Percentiles rank a stretch among this genome's conserved stretches.
phyloP scores from a whole-genome alignment of 345 rosid genomes.

The Euphorbia tirucalli region DNA sequence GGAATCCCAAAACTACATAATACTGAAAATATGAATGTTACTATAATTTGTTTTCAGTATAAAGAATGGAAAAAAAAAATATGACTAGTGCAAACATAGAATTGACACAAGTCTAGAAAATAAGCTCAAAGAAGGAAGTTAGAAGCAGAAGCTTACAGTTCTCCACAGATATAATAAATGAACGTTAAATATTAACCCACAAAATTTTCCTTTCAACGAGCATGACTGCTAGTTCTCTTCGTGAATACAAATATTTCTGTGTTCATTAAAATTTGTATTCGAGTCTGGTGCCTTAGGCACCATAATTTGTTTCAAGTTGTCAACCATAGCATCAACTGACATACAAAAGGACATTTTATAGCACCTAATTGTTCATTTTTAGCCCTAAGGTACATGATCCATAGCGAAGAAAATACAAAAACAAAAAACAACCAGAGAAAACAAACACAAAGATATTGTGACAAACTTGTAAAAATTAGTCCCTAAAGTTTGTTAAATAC shows the following conservation, averaged over 20 bases:
- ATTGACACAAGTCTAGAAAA: neutral
- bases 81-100: neutral
- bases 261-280: neutral
- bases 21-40: neutral
- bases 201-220: neutral
- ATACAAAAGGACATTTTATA: too few relatives aligned
- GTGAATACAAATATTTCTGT: neutral
- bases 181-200: too few relatives aligned
- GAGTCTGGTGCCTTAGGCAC: constrained; percentile 1
- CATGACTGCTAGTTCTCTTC: neutral
- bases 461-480: too few relatives aligned
- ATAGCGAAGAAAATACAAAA: too few relatives aligned
- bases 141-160: too few relatives aligned
- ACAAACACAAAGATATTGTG: too few relatives aligned
- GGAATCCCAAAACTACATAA: constrained; percentile 7
- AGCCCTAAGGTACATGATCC: too few relatives aligned
- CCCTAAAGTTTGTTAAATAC: too few relatives aligned
- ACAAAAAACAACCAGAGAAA: too few relatives aligned
- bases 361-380: too few relatives aligned
- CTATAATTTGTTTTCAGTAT: constrained; percentile 1
- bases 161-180: too few relatives aligned
- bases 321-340: too few relatives aligned
- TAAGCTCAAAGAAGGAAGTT: neutral
- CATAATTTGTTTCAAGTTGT: neutral
- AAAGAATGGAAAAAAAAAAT: neutral